Base-by-base conservation (phyloP, 768 basidiomycete genomes). In the Hypholoma fasciculare region DNA sequence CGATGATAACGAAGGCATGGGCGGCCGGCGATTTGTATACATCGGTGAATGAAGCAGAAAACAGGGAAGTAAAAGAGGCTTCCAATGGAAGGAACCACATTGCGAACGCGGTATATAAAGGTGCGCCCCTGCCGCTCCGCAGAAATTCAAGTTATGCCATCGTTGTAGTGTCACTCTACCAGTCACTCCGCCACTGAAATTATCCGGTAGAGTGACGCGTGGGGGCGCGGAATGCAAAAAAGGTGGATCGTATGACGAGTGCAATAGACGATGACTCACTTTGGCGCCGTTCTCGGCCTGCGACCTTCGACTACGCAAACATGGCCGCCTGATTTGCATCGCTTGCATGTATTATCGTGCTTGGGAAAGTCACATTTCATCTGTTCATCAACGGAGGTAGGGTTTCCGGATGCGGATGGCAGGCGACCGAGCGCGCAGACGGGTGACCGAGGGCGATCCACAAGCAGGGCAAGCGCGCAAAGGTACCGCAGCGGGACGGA, bases 321-420 rank as follows among this genome's bases (percentile, higher is more conserved):
- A 72, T 92, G 89, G 1, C 88, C 86, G 51, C 86, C 83, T 26
- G 80, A 65, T 64, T 83, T 87, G 72, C 92, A 94, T 49, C 92
- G 83, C 67, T 81, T 86, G 74, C 92, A 94, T n/a, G 88, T 85
- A 66, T 84, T 86, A 54, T 88, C 85, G 58, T 83, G 78, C 62
- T 77, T 78, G 39, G 87, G 87, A 68, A 93, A 92, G 63, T 87
- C 87, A 73, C 92, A 94, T 78, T 88, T 92, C 92, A 94, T 94
- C 89, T 92, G 66, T 71, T 69, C 65, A 52, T 51, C 65, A 61
- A 46, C 49, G 30, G 34, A 42, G 52, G 50, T 17, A 49, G 44
- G 42, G 51, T 49, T 52, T 34, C 62, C 61, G 47, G 46, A 38
- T 47, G 56, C 51, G 38, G 38, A 30, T 13, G 44, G 47, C 30